Percentiles rank a stretch among this genome's conserved stretches.
phyloP scores from a whole-genome alignment of 2,329 filamentous ascomycete genomes.

The Penicillium decumbens region DNA sequence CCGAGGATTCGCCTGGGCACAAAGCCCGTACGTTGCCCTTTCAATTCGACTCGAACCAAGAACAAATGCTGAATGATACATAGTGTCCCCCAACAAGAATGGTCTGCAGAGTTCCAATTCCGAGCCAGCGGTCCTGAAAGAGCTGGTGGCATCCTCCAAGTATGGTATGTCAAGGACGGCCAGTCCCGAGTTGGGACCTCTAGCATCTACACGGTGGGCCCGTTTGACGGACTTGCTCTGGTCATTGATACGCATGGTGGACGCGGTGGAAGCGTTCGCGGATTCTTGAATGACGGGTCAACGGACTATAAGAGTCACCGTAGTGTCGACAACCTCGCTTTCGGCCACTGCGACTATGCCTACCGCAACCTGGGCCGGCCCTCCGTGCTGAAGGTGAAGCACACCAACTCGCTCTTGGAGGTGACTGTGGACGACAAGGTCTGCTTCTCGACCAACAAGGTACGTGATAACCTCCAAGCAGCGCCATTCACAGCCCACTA shows the following conservation, averaged over 20 bases:
- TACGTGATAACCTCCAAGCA: slow-evolving; percentile 20
- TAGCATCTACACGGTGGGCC: slow-evolving; percentile 77
- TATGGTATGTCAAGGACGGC: slow-evolving; percentile 80
- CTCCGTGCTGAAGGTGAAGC: slow-evolving; percentile 72
- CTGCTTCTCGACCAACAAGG: slow-evolving; percentile 77
- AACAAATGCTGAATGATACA: slow-evolving; percentile 9
- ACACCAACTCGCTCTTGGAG: slow-evolving; percentile 60
- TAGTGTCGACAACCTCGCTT: slow-evolving; percentile 77
- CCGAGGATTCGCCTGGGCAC: slow-evolving; percentile 76
- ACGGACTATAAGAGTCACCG: slow-evolving; percentile 72
- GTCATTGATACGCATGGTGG: slow-evolving; percentile 81
- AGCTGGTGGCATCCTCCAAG: slow-evolving; percentile 81
- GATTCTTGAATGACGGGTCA: slow-evolving; percentile 87
- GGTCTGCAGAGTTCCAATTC: slow-evolving; percentile 82
- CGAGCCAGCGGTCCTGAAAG: slow-evolving; percentile 79
- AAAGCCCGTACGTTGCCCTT: slow-evolving; percentile 45
- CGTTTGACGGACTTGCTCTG: slow-evolving; percentile 86
- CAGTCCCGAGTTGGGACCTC: slow-evolving; percentile 60
- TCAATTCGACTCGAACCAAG: neutral
- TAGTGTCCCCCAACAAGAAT: slow-evolving; percentile 56
- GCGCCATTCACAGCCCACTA: neutral
- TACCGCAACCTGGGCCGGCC: slow-evolving; percentile 90
- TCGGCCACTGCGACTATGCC: slow-evolving; percentile 83
- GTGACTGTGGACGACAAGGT: slow-evolving; percentile 73
- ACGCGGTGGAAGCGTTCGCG: slow-evolving; percentile 73